Evolutionary conservation across 495 filamentous ascomycete genomes (phyloP), one percentile per base, ranked within the genome.

Genomic region (Aspergillus kassunensis): DNA sequence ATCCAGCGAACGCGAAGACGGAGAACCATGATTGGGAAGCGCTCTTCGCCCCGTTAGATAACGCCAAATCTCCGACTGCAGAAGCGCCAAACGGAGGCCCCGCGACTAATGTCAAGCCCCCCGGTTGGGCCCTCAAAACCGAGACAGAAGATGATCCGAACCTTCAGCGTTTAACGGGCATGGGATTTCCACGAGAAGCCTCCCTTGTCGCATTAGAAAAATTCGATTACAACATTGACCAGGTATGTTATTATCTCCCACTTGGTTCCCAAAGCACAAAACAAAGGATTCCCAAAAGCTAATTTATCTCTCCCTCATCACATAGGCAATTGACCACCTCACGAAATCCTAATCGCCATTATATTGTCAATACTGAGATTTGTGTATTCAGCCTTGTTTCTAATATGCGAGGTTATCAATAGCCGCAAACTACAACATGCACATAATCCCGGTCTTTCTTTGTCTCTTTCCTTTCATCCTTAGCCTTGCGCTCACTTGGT

Each of bases 141-240:
- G 85, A 85, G 20, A 85, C 87, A 5, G 85, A 91, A 63, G 91
- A 97, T 64, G 92, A 97, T 65, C 88, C 89, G 19, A 92, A 95
- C 41, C 73, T 97, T 49, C 91, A 93, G 72, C 86, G 90, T 55
- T 64, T 98, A 65, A 96, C 89, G 10, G 82, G 80, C 21, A 95
- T 97, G 91, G 93, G 93, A 3, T 98, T 93, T 68, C 75, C 85
- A 21, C 76, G 93, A 35, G 78, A 79, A 6, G 84, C 88, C 37
- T 87, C 89, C n/a, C 74, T 97, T 25, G 76, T 73, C 48, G 93
- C 93, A 29, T 70, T 98, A 63, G 93, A 97, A 76, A 91, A 90
- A 68, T 93, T 85, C 69, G 91, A 96, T 64, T 96, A 96, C 69
- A 91, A 97, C 70, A 76, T 96, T 62, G 90, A 95, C 65, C 88